Evolutionary conservation across 106 monocot species (phyloP).

Genomic region (Xerophyta viscosa): DNA sequence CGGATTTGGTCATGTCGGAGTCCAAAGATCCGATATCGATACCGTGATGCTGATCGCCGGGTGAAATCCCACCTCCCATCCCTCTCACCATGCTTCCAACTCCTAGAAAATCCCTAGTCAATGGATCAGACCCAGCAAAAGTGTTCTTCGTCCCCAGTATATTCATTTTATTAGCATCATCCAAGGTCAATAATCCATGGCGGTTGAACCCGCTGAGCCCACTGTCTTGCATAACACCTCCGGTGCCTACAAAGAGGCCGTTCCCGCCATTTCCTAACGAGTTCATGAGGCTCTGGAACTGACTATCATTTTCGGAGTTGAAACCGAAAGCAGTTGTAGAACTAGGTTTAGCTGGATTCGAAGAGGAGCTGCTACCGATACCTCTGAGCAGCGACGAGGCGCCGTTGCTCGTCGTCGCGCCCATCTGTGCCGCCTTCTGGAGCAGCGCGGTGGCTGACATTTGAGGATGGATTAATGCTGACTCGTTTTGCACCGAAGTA

Average conservation of each 20-base stretch:
- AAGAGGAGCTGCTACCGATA: constrained; percentile 15
- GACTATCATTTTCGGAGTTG: constrained; percentile 32
- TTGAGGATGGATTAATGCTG: constrained; percentile 56
- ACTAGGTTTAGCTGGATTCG: neutral
- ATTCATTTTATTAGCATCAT: neutral
- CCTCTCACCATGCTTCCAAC: constrained; percentile 28
- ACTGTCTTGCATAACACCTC: neutral
- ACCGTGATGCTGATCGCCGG: constrained; percentile 31
- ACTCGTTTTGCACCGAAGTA: constrained; percentile 11
- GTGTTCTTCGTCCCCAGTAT: neutral
- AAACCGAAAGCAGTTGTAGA: neutral
- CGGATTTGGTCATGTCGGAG: constrained; percentile 12
- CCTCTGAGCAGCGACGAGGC: constrained; percentile 26
- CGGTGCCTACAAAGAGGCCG: constrained; percentile 15
- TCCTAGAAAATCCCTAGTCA: constrained; percentile 38
- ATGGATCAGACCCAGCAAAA: constrained; percentile 4
- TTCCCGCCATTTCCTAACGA: constrained; percentile 40
- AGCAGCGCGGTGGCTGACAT: constrained; percentile 93
- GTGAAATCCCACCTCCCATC: constrained; percentile 17
- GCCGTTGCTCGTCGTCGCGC: constrained; percentile 25
- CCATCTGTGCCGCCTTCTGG: constrained; percentile 49
- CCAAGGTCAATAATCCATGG: neutral
- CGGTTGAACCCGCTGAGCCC: constrained; percentile 13
- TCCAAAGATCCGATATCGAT: constrained; percentile 16
- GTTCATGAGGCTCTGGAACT: constrained; percentile 74